Evolutionary conservation across 129 eudicot species (phyloP), one percentile per base, ranked within the genome.

Genomic region (Flaveria linearis): DNA sequence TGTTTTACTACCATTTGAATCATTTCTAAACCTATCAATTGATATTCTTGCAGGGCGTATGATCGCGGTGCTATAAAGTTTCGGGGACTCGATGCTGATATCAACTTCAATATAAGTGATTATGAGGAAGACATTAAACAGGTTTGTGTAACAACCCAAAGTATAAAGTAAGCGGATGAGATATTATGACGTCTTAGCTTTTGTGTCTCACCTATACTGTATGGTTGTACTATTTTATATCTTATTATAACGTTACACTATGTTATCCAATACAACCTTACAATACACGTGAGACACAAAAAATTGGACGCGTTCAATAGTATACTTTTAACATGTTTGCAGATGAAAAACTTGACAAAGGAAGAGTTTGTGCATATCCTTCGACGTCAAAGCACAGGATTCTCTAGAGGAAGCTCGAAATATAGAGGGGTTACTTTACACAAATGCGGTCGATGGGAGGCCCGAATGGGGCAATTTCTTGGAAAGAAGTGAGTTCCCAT

Each of bases 391-490:
- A 91, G 97, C 80, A 91, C 87, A 52, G 97, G 92, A 22, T 91
- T 91, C 80, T 82, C 94, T 0, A 82, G 94, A 73, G 97, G 97
- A 68, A 88, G 88, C 70, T 91, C 97, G 5, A 88, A 91, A 73
- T 91, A 78, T 65, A 84, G 95, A 69, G 97, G 97, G 28, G 97
- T 91, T 36, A 91, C 97, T 0, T 78, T 88, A 74, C 97, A 91
- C 72, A 91, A 91, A 85, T 89, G 97, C 28, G 97, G 96, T 23
- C 87, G 88, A 9, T 91, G 97, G 97, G 97, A 91, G 73, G 97
- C 97, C 77, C 87, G 92, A 66, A 91, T 91, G 97, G 96, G 97
- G 4, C 97, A 91, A 70, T 87, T 84, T 81, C 88, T 91, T 9
- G 96, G 96, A 45, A 91, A 89, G 75, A 91, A 91, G 97, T 91